Conservation (phyloP, 2,329 filamentous ascomycete genomes). For the Coniochaeta ligniaria region DNA sequence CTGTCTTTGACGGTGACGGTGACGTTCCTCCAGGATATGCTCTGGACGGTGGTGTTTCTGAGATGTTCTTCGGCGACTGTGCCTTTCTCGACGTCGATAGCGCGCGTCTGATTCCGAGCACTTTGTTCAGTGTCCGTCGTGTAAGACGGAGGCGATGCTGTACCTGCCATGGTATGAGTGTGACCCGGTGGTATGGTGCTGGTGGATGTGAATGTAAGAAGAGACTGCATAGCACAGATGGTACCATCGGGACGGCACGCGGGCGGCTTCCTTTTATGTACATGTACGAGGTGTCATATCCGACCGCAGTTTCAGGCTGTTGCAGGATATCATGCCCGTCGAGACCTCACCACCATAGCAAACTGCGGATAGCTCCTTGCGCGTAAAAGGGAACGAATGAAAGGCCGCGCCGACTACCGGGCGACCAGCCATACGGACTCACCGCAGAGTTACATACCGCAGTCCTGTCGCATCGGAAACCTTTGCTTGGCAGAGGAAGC, state of each 20-base stretch:
- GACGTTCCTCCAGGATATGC: constrained; percentile 59
- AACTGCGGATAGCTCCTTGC: background rate
- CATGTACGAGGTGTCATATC: background rate
- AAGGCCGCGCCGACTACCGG: background rate
- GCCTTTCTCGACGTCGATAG: constrained; percentile 20
- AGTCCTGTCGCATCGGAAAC: background rate
- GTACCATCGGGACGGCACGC: background rate
- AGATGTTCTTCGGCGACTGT: constrained; percentile 39
- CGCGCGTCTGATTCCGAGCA: background rate
- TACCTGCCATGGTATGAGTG: background rate
- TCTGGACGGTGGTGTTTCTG: constrained; percentile 55
- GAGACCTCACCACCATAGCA: background rate
- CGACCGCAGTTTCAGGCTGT: background rate
- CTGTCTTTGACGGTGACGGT: constrained; percentile 70
- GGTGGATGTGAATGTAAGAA: background rate
- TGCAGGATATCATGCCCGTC: background rate
- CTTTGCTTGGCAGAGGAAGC: background rate
- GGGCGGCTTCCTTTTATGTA: background rate
- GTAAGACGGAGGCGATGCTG: constrained; percentile 3
- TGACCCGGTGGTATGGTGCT: background rate
- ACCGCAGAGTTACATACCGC: background rate
- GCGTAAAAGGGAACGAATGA: background rate
- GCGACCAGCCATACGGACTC: background rate
- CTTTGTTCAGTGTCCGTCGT: constrained; percentile 9
- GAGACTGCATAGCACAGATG: background rate